Base-by-base conservation (phyloP, 2,329 filamentous ascomycete species). In the Catunica adiposa region DNA sequence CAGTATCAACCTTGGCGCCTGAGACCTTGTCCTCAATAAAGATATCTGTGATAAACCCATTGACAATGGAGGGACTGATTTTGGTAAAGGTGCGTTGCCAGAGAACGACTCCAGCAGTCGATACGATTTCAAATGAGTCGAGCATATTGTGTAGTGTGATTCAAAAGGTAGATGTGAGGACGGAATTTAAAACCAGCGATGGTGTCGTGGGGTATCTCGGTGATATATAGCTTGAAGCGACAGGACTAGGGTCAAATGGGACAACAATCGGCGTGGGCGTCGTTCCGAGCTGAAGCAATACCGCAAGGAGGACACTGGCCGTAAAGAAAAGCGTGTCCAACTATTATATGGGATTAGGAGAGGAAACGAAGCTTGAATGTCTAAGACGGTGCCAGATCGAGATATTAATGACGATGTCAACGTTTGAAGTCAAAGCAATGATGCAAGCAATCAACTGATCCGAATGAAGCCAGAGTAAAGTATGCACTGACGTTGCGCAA, bases 121-220 rank as follows among this genome's bases (percentile, higher is more conserved):
- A 96, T 59, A 98, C 71, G 62, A 98, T 92, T 70, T 98, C 90
- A 68, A 98, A 98, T 15, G 86, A 84, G 73, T 98, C 92, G 70
- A 98, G 73, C 90, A 97, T 97, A 57, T 62, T 67, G 63, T 56
- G 52, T 23, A 25, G 17, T 25, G 44, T 48, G 25, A 57, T 20
- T 38, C 31, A 47, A 9, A 20, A 34, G 25, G n/a, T n/a, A 46
- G 42, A 52, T 58, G 34, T 15, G 15, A 38, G 37, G n/a, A n/a
- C n/a, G n/a, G n/a, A n/a, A 42, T 25, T 29, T 15, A 25, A 37
- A 38, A 44, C 25, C 52, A 26, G 48, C 53, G 57, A 25, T 17
- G 17, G 17, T 26, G 37, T 22, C 44, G 42, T 51, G 48, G 51
- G 34, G 22, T 14, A 17, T 48, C 51, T 51, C 23, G 25, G 29